phyloP scores from a whole-genome alignment of 345 rosid species.

The Aurinia saxatilis region DNA sequence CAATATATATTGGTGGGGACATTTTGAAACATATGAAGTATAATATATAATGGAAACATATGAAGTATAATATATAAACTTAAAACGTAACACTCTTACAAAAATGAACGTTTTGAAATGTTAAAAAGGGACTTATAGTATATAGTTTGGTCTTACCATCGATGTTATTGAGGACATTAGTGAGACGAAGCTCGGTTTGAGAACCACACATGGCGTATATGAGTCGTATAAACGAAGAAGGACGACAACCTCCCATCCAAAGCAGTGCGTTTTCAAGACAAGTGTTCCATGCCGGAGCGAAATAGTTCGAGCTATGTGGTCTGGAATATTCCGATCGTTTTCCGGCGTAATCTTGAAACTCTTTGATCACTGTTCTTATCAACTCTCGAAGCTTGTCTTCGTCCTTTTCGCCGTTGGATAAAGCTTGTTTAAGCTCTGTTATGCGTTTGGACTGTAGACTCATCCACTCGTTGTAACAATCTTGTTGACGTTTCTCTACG shows the following conservation, averaged over 20 bases:
- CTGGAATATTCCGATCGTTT: slow-evolving; percentile 14
- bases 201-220: slow-evolving; percentile 32
- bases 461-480: slow-evolving; percentile 26
- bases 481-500: neutral
- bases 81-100: too few species aligned
- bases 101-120: too few species aligned
- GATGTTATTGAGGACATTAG: slow-evolving; percentile 4
- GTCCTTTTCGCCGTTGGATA: neutral
- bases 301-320: slow-evolving; percentile 12
- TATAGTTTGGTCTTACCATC: neutral
- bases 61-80: too few species aligned
- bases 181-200: slow-evolving; percentile 8
- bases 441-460: slow-evolving; percentile 17
- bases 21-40: too few species aligned
- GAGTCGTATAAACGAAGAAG: slow-evolving; percentile 34
- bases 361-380: neutral
- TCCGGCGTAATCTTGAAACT: slow-evolving; percentile 21
- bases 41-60: too few species aligned
- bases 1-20: too few species aligned
- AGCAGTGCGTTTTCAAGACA: slow-evolving; percentile 39
- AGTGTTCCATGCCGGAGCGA: slow-evolving; percentile 39
- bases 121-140: too few species aligned
- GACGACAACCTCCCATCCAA: slow-evolving; percentile 46
- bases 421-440: slow-evolving; percentile 12
- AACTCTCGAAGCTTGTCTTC: neutral